These are phyloP conservation scores for Candida sanyiensis DNA, from an alignment of 805 yeast species.

Conservation along the genomic window DNA sequence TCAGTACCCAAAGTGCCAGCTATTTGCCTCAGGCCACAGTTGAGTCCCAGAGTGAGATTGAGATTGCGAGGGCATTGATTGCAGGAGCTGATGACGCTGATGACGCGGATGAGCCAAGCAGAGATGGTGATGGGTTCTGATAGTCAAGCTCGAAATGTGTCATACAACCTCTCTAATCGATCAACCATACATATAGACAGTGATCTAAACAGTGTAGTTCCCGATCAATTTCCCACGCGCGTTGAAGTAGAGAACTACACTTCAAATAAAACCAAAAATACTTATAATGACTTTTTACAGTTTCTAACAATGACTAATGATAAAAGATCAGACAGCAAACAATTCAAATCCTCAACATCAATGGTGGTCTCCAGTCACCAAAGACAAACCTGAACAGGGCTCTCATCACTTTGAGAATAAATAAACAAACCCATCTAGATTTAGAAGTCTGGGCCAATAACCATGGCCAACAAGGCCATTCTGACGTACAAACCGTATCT, in stretches of 20 bases:
- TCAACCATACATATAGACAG: too few species aligned
- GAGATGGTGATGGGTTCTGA: background rate
- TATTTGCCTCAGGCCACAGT: too few species aligned
- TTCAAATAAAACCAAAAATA: slow-evolving; percentile 1
- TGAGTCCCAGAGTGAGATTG: slow-evolving; percentile 48
- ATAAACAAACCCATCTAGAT: background rate
- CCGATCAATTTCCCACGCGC: too few species aligned
- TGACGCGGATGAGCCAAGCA: slow-evolving; percentile 13
- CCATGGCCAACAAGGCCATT: slow-evolving; percentile 98
- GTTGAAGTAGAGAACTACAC: too few species aligned
- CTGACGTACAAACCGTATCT: slow-evolving; percentile 96
- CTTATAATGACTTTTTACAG: slow-evolving; percentile 1
- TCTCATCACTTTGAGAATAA: background rate
- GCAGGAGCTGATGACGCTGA: slow-evolving; percentile 38
- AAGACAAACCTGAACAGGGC: background rate
- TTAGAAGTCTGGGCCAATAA: slow-evolving; percentile 85
- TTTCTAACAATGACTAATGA: background rate
- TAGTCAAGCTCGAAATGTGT: too few species aligned
- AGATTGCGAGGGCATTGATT: slow-evolving; percentile 60
- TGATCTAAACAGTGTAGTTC: too few species aligned
- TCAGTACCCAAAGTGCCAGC: too few species aligned
- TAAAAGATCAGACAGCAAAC: background rate
- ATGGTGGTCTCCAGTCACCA: slow-evolving; percentile 24
- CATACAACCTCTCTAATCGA: too few species aligned
- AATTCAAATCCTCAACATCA: background rate